Base-by-base conservation (phyloP, 2,329 filamentous ascomycete species). In the Coniochaeta hoffmannii region DNA sequence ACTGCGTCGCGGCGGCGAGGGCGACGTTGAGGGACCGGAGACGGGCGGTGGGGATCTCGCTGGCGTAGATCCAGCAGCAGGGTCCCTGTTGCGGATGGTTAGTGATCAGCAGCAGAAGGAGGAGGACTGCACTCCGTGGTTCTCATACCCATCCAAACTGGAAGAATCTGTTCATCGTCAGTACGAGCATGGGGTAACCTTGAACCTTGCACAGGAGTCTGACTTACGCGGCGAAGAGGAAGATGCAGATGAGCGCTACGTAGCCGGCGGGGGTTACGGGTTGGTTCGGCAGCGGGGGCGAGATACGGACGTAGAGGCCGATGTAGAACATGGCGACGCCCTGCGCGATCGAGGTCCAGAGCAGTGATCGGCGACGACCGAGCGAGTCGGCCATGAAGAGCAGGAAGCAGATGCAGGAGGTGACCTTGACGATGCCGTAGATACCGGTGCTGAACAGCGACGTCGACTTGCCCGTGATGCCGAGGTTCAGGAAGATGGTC, bases 281-380 rank as follows among this genome's bases (percentile, higher is more conserved):
- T 4, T 71, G 64, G 5, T 74, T 78, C 1, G 65, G 59, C 15
- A 76, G 64, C 0, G 83, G 83, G 0, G 81, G 79, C 22, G 73
- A 68, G 61, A 83, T 77, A 55, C 82, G 77, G 56, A 86, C 77
- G 64, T 87, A 87, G 36, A 86, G 71, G 11, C 83, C 85, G 55
- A 88, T 82, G 66, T 87, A 85, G 64, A 83, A 77, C 84, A 87
- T 87, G 61, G 77, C 74, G 17, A 76, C 61, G 2, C 77, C 83
- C 70, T 84, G 81, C 1, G 78, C 81, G 55, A 84, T 77, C 1
- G 78, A 81, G 0, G 82, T 85, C 80, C 81, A 85, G 28, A 86
- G 72, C 9, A 86, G 73, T 24, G 68, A 70, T 52, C 81, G 70
- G 41, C 83, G 78, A 44, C 77, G 71, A 36, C 83, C 83, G 1